phyloP scores from a whole-genome alignment of 2,329 filamentous ascomycete species.

The Aspergillus amoenus region DNA sequence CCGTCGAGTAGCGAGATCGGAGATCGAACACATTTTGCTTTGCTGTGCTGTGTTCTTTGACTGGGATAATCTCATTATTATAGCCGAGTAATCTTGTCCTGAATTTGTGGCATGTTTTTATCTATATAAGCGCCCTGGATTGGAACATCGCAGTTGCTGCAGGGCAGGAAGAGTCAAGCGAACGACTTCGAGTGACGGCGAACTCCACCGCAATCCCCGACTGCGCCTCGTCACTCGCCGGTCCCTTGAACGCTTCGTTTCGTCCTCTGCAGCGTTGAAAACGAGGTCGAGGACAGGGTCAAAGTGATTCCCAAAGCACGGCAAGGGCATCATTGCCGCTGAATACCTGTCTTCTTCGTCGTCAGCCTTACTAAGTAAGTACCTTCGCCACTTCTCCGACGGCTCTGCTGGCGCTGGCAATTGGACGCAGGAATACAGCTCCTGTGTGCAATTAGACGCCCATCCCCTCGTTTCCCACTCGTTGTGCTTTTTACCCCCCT shows the following conservation, averaged over 20 bases:
- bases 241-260: slow-evolving; percentile 25
- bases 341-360: neutral
- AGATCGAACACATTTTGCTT: neutral
- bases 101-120: neutral
- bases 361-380: neutral
- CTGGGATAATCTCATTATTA: neutral
- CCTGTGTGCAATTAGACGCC: slow-evolving; percentile 10
- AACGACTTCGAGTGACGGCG: slow-evolving; percentile 8
- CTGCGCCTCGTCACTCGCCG: slow-evolving; percentile 25
- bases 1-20: slow-evolving; percentile 3
- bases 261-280: slow-evolving; percentile 3
- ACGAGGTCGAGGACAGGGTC: neutral
- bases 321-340: neutral
- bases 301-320: neutral
- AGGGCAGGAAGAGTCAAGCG: slow-evolving; percentile 7
- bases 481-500: slow-evolving; percentile 6
- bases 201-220: slow-evolving; percentile 15
- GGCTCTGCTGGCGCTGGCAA: slow-evolving; percentile 11
- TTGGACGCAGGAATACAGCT: slow-evolving; percentile 11
- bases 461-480: slow-evolving; percentile 15
- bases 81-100: neutral
- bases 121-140: slow-evolving; percentile 3
- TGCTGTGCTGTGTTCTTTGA: neutral
- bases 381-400: slow-evolving; percentile 6
- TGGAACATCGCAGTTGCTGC: slow-evolving; percentile 5